Evolutionary conservation across 495 filamentous ascomycete species (phyloP).

Genomic region (Lepraria neglecta): DNA sequence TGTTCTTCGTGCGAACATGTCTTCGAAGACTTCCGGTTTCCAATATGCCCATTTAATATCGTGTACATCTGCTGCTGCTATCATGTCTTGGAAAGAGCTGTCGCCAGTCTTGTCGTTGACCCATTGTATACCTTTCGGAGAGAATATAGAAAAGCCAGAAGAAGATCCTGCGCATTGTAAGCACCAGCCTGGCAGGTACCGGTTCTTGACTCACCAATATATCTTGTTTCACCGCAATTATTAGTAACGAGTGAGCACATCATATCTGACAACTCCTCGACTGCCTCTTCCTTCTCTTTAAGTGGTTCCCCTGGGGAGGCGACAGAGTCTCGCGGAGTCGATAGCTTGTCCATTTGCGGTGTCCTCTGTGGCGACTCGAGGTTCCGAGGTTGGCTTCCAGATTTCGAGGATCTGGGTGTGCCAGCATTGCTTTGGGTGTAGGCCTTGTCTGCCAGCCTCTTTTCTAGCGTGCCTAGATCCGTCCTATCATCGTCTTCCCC

Average conservation of each 20-base stretch:
- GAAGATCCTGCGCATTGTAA: slow-evolving; percentile 65
- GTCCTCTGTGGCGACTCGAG: slow-evolving; percentile 41
- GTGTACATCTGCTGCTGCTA: slow-evolving; percentile 70
- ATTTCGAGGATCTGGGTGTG: slow-evolving; percentile 33
- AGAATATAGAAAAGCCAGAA: slow-evolving; percentile 97
- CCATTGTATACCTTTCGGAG: slow-evolving; percentile 96
- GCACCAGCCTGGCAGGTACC: slow-evolving; percentile 4
- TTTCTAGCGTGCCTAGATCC: slow-evolving; percentile 82
- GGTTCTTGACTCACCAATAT: slow-evolving; percentile 64
- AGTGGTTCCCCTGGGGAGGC: slow-evolving; percentile 53
- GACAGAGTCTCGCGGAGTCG: slow-evolving; percentile 53
- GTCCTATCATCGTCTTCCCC: slow-evolving; percentile 83
- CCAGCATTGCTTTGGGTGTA: slow-evolving; percentile 38
- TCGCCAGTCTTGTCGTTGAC: slow-evolving; percentile 98
- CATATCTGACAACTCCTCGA: slow-evolving; percentile 90
- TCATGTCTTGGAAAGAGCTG: slow-evolving; percentile 91
- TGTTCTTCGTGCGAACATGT: slow-evolving; percentile 82
- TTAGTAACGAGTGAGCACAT: slow-evolving; percentile 99
- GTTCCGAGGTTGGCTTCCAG: slow-evolving; percentile 28
- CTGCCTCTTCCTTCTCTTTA: slow-evolving; percentile 58
- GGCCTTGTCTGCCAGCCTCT: slow-evolving; percentile 64
- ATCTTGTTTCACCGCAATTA: slow-evolving; percentile 89
- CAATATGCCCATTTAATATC: slow-evolving; percentile 93
- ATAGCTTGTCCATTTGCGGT: slow-evolving; percentile 45
- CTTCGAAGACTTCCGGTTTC: slow-evolving; percentile 91